Base-by-base conservation (phyloP, 257 asterid genomes). In the Parsonsia alboflavescens region DNA sequence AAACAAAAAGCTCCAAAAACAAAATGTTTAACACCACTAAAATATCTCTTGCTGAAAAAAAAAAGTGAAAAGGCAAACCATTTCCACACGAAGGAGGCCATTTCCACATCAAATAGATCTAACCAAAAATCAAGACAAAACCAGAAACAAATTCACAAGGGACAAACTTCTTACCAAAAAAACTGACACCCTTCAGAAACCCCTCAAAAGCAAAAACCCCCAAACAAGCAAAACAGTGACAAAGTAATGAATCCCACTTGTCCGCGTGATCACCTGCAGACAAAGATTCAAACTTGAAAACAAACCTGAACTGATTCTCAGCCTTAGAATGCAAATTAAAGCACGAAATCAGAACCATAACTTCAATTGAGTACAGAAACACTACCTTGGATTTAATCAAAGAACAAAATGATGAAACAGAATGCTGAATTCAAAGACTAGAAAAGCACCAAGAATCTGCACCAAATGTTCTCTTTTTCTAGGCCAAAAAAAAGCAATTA, bases 251-350 rank as follows among this genome's bases (percentile, higher is more conserved):
- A 58, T 11, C 71, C 74, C 67, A 64, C 28, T 15, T 22, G 10
- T 5, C 57, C 59, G 1, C 4, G 17, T 21, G 63, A 76, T 70
- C 76, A 70, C 39, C 70, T 22, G 66, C 48, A 36, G 36, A 62
- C 61, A 70, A 53, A 61, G 68, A 50, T 46, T 78, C 65, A 67
- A 78, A 73, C 80, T 77, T 71, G 77, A 41, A 53, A 77, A 46
- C 63, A 65, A 42, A 12, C 36, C 15, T 9, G 64, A 73, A 54
- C 69, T 65, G 58, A 6, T 56, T 42, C 65, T 30, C 21, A 50
- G 44, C 24, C 64, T 4, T 0, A 44, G 10, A 45, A 46, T 8
- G 30, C 36, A 16, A 78, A 67, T 24, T n/a, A 17, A 49, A 59
- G 33, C 52, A 68, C 49, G 66, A 49, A 56, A 67, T 59, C 75